Evolutionary conservation across 192 early-diverging fungal genomes (phyloP).

Genomic region (Backusella westeae): DNA sequence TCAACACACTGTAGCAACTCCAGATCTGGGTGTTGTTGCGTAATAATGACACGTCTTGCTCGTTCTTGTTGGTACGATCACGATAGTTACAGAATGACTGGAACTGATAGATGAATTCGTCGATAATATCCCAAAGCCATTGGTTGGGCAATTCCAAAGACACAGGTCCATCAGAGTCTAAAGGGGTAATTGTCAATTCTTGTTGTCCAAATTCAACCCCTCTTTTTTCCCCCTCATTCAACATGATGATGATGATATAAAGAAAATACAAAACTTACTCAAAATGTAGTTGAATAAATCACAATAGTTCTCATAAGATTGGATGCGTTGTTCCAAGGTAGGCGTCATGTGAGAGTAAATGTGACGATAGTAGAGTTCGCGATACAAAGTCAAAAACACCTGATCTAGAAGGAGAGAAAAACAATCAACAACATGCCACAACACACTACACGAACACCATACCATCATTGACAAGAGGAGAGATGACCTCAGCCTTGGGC

Average conservation of each 20-base stretch:
- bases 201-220: background rate
- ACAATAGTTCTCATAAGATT: conserved; percentile 96
- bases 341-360: conserved; percentile 92
- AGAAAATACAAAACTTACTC: conserved; percentile 49
- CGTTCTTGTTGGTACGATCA: conserved; percentile 75
- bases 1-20: conserved; percentile 95
- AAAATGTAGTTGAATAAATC: conserved; percentile 96
- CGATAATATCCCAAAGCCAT: conserved; percentile 99
- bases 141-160: conserved; percentile 95
- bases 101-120: conserved; percentile 99
- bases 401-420: conserved; percentile 51
- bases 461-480: conserved; percentile 81
- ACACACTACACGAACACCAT: conserved; percentile 25
- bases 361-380: conserved; percentile 96
- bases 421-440: conserved; percentile 78
- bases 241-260: background rate
- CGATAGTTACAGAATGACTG: conserved; percentile 96
- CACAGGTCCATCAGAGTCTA: conserved; percentile 77
- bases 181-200: too few species aligned
- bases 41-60: conserved; percentile 79
- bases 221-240: background rate
- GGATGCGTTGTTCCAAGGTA: conserved; percentile 85
- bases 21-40: conserved; percentile 87
- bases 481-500: conserved; percentile 85
- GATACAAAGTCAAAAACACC: conserved; percentile 91